Evolutionary conservation across 2,329 filamentous ascomycete species (phyloP), one percentile per base, ranked within the genome.

Genomic region (Thelonectria olida): DNA sequence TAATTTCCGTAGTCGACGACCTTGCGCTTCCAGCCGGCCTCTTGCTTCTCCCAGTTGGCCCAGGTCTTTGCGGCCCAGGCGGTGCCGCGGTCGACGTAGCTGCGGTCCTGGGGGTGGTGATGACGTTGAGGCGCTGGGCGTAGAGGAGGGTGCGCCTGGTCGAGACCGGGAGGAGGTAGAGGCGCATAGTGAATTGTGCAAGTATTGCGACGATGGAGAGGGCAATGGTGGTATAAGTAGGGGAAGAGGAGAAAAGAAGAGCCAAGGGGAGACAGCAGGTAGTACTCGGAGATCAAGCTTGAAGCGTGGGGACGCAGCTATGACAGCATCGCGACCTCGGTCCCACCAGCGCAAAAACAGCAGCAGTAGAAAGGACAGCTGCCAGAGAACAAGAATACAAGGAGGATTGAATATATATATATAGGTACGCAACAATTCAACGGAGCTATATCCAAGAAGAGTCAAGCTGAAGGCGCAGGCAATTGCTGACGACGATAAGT

Each of bases 161-260:
- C 61, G 95, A 97, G 72, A 99, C 90, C 64, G 96, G 96, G 58
- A 99, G 87, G 66, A 99, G 89, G 80, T 93, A 97, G 78, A 99
- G 86, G 76, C 93, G 92, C 96, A 99, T 98, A 63, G 34, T 34
- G 54, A 22, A 45, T 31, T 25, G 50, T 19, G 19, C 38, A 19
- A 13, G 12, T 17, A 17, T 25, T 28, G 15, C 22, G 20, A 36
- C 38, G 47, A 27, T 36, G 49, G 36, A 3, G 7, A 15, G 17
- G 41, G 12, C 5, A 7, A 7, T 12, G 39, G 13, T 12, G 12
- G 7, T 23, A 12, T 7, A 13, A 17, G 38, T 3, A 12, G 27
- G 22, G 15, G 19, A 31, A 12, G 17, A 25, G 28, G 28, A 36
- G 49, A 22, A 25, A 31, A 28, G 19, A 22, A 27, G 22, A 22